Evolutionary conservation across 202 grass and related monocot genomes (phyloP).

Genomic region (Carex arenaria): DNA sequence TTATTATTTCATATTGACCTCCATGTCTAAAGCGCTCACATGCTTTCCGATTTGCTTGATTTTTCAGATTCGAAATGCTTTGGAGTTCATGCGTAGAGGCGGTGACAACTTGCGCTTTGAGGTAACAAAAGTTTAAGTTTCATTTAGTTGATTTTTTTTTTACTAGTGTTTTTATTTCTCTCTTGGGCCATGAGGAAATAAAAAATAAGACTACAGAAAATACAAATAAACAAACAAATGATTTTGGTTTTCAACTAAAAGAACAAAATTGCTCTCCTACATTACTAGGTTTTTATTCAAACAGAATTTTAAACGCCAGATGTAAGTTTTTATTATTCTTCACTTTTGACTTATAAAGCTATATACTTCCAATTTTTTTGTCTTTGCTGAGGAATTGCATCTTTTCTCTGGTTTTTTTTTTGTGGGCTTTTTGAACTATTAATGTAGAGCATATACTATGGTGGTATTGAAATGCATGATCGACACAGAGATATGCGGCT

Average conservation of each 20-base stretch:
- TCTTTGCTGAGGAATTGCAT: background rate
- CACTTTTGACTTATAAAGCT: background rate
- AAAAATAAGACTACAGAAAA: background rate
- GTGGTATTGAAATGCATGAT: constrained; percentile 69
- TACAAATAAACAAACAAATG: background rate
- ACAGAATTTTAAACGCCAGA: background rate
- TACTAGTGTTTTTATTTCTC: background rate
- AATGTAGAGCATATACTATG: constrained; percentile 64
- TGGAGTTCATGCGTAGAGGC: constrained; percentile 67
- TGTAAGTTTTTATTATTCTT: background rate
- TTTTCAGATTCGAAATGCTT: constrained; percentile 72
- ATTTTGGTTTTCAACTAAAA: background rate
- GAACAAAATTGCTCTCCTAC: background rate
- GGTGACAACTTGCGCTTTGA: constrained; percentile 76
- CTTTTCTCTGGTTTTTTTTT: background rate
- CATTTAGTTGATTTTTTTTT: background rate
- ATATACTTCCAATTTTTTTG: background rate
- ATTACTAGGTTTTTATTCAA: constrained; percentile 1
- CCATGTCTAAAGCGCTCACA: background rate
- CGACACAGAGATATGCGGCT: constrained; percentile 98
- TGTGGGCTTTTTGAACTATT: background rate
- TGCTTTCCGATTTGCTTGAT: background rate
- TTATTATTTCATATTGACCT: background rate
- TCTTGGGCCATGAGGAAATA: background rate
- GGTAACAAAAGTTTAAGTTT: constrained; percentile 36